A percentile compares a stretch with the other conserved stretches of the same genome.
phyloP scores from a whole-genome alignment of 768 basidiomycete species.

The Leccinellum rugosiceps region DNA sequence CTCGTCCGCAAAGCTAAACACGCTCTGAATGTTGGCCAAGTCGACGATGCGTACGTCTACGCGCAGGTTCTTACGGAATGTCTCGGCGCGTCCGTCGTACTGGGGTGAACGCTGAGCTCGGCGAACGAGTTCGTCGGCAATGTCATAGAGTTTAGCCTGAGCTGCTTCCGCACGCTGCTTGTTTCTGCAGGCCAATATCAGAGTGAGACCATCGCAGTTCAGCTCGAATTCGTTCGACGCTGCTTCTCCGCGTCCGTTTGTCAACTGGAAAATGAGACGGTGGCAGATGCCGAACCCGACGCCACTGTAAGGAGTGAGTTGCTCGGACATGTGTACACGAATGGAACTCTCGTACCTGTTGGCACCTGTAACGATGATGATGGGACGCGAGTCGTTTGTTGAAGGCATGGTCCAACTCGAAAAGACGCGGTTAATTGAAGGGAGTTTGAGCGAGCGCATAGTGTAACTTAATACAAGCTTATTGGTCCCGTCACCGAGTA shows the following conservation, averaged over 20 bases:
- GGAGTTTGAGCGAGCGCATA: too few species aligned
- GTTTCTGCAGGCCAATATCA: constrained; percentile 81
- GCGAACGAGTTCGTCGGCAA: constrained; percentile 54
- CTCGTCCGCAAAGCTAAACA: constrained; percentile 59
- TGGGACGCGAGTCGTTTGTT: constrained; percentile 31
- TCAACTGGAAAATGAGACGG: constrained; percentile 68
- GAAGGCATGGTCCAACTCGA: constrained; percentile 25
- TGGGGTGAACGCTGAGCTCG: constrained; percentile 31
- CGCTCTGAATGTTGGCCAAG: constrained; percentile 54
- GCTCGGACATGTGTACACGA: neutral
- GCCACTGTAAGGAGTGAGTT: constrained; percentile 54
- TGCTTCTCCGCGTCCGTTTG: constrained; percentile 39
- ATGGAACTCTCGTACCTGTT: constrained; percentile 47
- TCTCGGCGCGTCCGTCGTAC: constrained; percentile 52
- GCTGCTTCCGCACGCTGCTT: constrained; percentile 61
- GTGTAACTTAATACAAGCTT: too few species aligned
- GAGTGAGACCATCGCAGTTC: constrained; percentile 55
- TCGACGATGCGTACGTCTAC: constrained; percentile 66
- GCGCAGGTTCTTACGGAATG: constrained; percentile 55
- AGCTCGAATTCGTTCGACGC: constrained; percentile 15
- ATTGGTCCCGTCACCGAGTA: too few species aligned
- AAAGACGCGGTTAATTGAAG: neutral
- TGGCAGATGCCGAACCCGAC: constrained; percentile 83
- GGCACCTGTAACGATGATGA: constrained; percentile 68
- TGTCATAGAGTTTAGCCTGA: constrained; percentile 45